A percentile compares a stretch with the other conserved stretches of the same genome.
These are phyloP conservation scores for Gonium pectorale DNA, from an alignment of 139 green algal species.

Conservation along the genomic window DNA sequence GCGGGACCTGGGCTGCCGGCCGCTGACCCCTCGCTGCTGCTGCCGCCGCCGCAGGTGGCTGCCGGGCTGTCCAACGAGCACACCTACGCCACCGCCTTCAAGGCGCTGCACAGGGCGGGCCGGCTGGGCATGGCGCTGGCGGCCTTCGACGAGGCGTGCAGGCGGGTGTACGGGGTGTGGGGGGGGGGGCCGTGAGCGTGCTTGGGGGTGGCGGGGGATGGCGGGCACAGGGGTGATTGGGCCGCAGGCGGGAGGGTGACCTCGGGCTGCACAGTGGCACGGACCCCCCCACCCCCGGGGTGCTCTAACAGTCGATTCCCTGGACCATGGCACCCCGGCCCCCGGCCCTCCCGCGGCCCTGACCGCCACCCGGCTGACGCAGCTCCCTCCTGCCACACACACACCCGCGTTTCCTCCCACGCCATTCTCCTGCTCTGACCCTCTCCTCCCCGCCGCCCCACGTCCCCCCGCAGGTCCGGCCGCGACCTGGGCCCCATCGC, in stretches of 20 bases:
- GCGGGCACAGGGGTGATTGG: not conserved
- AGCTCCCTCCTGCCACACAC: no score
- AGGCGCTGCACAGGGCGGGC: not conserved
- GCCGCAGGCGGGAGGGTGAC: not conserved
- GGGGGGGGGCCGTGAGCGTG: no score
- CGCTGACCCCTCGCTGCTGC: no score
- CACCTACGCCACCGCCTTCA: slow-evolving; percentile 48
- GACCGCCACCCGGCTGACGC: no score
- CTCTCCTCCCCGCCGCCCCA: not conserved
- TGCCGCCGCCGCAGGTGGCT: slow-evolving; percentile 5
- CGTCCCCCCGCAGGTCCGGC: not conserved
- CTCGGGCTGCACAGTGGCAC: not conserved
- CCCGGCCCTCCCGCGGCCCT: no score
- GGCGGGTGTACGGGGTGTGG: no score
- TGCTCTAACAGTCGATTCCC: no score
- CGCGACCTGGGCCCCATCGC: slow-evolving; percentile 56
- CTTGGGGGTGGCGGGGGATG: not conserved
- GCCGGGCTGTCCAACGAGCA: slow-evolving; percentile 43
- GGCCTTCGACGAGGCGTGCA: slow-evolving; percentile 41
- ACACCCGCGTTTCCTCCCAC: no score
- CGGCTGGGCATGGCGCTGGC: slow-evolving; percentile 34
- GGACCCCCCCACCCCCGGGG: no score
- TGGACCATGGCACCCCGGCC: no score
- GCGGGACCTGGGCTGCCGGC: no score
- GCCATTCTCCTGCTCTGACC: not conserved